These are phyloP conservation scores for Termitomyces eurrhizus DNA, from an alignment of 768 basidiomycete species.

Conservation along the genomic window DNA sequence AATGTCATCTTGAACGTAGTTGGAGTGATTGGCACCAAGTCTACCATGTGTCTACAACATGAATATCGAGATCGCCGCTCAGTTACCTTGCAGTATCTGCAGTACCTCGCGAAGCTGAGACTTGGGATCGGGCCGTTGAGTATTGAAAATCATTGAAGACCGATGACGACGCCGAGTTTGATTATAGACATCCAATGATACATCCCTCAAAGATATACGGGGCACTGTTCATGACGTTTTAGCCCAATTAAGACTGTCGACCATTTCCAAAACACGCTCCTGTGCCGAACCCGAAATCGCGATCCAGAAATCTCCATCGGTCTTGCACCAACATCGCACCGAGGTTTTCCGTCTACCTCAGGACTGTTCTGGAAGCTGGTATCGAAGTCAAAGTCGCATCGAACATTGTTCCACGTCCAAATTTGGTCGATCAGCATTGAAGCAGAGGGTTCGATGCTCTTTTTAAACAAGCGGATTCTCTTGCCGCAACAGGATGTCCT, in stretches of 20 bases:
- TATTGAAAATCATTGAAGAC: slow-evolving; percentile 81
- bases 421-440: slow-evolving; percentile 88
- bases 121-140: slow-evolving; percentile 80
- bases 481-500: slow-evolving; percentile 85
- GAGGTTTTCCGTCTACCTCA: slow-evolving; percentile 89
- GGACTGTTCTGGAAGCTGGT: slow-evolving; percentile 70
- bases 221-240: too few species aligned
- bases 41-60: slow-evolving; percentile 70
- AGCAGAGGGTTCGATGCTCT: slow-evolving; percentile 80
- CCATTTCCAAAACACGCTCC: slow-evolving; percentile 61
- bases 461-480: slow-evolving; percentile 92
- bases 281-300: slow-evolving; percentile 66
- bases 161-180: slow-evolving; percentile 82
- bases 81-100: slow-evolving; percentile 83
- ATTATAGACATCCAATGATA: slow-evolving; percentile 52
- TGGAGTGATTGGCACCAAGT: slow-evolving; percentile 72
- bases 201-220: too few species aligned
- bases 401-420: slow-evolving; percentile 84
- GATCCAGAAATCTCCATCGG: slow-evolving; percentile 91
- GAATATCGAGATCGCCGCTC: slow-evolving; percentile 92
- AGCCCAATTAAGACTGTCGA: slow-evolving; percentile 34
- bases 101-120: slow-evolving; percentile 76
- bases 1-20: slow-evolving; percentile 92
- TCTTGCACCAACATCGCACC: slow-evolving; percentile 91
- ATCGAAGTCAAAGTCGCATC: slow-evolving; percentile 69